Evolutionary conservation across 305 asterid genomes (phyloP).

Genomic region (Coffea humblotiana): DNA sequence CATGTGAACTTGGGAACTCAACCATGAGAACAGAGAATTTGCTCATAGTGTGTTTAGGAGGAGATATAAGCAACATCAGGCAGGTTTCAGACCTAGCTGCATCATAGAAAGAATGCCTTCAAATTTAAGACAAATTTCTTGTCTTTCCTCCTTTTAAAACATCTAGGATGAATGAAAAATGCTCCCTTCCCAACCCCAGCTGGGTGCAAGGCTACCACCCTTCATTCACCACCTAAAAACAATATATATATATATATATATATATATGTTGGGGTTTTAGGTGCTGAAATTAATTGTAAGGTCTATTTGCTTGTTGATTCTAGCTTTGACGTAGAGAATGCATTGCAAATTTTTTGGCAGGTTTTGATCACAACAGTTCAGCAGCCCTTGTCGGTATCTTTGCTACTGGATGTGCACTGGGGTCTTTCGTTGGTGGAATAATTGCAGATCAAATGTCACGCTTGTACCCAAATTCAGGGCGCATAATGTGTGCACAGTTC

Average conservation of each 20-base stretch:
- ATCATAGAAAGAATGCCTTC: background rate
- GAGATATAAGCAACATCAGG: background rate
- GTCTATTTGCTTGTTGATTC: background rate
- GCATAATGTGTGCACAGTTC: slow-evolving; percentile 93
- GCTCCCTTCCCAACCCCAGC: background rate
- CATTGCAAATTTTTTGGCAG: slow-evolving; percentile 37
- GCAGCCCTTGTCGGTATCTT: slow-evolving; percentile 86
- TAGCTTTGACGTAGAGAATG: background rate
- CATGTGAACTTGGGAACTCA: background rate
- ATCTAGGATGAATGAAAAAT: background rate
- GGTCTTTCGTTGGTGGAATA: slow-evolving; percentile 83
- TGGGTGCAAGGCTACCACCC: background rate
- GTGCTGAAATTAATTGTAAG: background rate
- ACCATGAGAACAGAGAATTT: background rate
- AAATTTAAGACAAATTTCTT: background rate
- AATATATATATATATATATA: no score
- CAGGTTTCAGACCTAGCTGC: background rate
- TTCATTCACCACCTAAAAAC: background rate
- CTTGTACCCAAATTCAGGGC: slow-evolving; percentile 70
- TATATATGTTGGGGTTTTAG: background rate
- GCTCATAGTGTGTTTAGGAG: background rate
- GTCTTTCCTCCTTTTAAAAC: background rate
- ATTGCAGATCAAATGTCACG: slow-evolving; percentile 75
- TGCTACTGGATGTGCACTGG: slow-evolving; percentile 90
- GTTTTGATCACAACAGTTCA: slow-evolving; percentile 84